Conservation (phyloP, 2,329 filamentous ascomycete genomes). For the Sporothrix protearum region DNA sequence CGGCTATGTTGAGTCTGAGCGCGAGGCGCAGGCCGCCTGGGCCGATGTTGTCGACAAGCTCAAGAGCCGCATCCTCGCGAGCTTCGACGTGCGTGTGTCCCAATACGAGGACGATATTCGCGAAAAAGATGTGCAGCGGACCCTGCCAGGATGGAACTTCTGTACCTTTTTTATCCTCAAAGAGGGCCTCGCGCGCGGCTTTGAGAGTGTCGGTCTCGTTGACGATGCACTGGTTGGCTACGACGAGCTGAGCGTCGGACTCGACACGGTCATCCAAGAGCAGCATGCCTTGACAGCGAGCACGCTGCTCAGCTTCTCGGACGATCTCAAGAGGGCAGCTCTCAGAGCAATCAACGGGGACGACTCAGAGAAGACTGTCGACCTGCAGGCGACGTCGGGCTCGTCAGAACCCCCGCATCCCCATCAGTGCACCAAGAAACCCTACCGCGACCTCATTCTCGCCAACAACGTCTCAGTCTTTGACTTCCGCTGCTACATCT, state of each 20-base stretch:
- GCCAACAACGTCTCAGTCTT: conserved; percentile 94
- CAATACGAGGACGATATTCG: conserved; percentile 98
- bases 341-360: conserved; percentile 48
- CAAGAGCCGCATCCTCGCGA: conserved; percentile 79
- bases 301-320: conserved; percentile 67
- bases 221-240: conserved; percentile 95
- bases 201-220: conserved; percentile 92
- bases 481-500: conserved; percentile 92
- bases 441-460: conserved; percentile 87
- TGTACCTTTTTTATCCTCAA: conserved; percentile 99
- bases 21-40: conserved; percentile 80
- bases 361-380: conserved; percentile 42
- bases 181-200: conserved; percentile 86
- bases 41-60: conserved; percentile 79
- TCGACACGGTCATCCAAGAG: conserved; percentile 78
- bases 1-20: conserved; percentile 65
- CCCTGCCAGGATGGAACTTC: conserved; percentile 94
- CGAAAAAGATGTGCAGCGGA: conserved; percentile 84
- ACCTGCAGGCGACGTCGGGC: conserved; percentile 44
- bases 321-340: conserved; percentile 63
- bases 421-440: conserved; percentile 64
- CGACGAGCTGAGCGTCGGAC: conserved; percentile 83
- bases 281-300: conserved; percentile 55
- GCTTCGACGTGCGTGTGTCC: conserved; percentile 83
- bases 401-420: conserved; percentile 41